Percentiles rank a stretch among this genome's conserved stretches.
phyloP scores from a whole-genome alignment of 2,329 filamentous ascomycete species.

The Phialophora macrospora region DNA sequence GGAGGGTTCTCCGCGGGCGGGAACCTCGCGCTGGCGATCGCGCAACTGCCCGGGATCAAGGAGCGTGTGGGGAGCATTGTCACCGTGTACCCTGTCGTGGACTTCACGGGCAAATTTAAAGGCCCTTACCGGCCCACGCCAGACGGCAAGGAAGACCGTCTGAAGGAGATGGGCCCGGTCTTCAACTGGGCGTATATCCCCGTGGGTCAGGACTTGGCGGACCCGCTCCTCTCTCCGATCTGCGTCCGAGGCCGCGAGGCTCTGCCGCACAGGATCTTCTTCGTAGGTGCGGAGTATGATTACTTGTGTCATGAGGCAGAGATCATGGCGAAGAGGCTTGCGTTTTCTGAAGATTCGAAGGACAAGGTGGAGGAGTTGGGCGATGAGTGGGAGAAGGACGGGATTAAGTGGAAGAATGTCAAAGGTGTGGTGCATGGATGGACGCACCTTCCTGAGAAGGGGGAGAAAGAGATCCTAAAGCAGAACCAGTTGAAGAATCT shows the following conservation, averaged over 20 bases:
- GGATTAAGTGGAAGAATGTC: slow-evolving; percentile 32
- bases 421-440: slow-evolving; percentile 31
- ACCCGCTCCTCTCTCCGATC: slow-evolving; percentile 52
- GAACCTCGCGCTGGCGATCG: slow-evolving; percentile 13
- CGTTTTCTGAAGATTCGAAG: slow-evolving; percentile 17
- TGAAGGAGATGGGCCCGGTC: slow-evolving; percentile 39
- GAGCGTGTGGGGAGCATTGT: slow-evolving; percentile 47
- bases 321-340: slow-evolving; percentile 43
- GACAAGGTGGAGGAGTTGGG: slow-evolving; percentile 30
- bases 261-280: slow-evolving; percentile 52
- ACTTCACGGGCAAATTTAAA: slow-evolving; percentile 46
- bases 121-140: slow-evolving; percentile 40
- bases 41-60: slow-evolving; percentile 49
- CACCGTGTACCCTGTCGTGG: slow-evolving; percentile 53
- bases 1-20: slow-evolving; percentile 44
- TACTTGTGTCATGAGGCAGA: slow-evolving; percentile 52
- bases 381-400: slow-evolving; percentile 33
- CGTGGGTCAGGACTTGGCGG: slow-evolving; percentile 43
- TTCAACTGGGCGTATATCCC: slow-evolving; percentile 54
- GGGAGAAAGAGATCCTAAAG: slow-evolving; percentile 23
- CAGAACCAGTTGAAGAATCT: slow-evolving; percentile 19
- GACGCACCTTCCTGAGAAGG: slow-evolving; percentile 30
- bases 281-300: slow-evolving; percentile 55
- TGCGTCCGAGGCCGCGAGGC: slow-evolving; percentile 40
- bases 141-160: slow-evolving; percentile 34